Evolutionary conservation across 345 rosid genomes (phyloP), one percentile per base, ranked within the genome.

Genomic region (Streptanthus diversifolius): DNA sequence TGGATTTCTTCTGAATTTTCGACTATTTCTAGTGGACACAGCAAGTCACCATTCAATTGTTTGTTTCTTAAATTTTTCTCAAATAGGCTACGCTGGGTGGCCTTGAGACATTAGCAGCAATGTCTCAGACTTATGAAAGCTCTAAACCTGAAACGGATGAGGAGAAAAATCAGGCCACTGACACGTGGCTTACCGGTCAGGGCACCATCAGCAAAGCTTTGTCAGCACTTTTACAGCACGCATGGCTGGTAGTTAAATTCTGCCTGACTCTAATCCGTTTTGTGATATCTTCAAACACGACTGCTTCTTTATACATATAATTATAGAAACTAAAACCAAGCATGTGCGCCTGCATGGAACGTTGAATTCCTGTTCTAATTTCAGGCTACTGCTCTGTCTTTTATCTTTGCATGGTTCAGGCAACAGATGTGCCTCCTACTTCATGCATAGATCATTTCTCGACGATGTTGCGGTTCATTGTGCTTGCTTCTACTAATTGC

Each of bases 71-170:
- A 54, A 19, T 67, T 43, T 25, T 43, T 63, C 71, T 63, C 56
- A n/a, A 74, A 37, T 68, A 91, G 97, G 91, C 87, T 74, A 84
- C 83, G 79, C 81, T 85, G 68, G 73, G 71, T 49, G 89, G 96
- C 76, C 85, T 89, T 83, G 89, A 85, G 73, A 71, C 90, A 36
- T 65, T 89, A 69, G 91, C 91, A 61, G 83, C 83, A 67, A 80
- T 87, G 83, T 82, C 93, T 66, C 81, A 81, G 78, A 85, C 87
- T 73, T 89, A 91, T 88, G 88, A 87, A 68, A 85, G 65, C 79
- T 79, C 72, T 52, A 70, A 78, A 70, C 85, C 78, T 59, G 93
- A 81, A 82, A 88, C 77, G 51, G 72, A 55, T 70, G 87, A 78
- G 72, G 81, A 70, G 66, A 63, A 65, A 22, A 68, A 62, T 66